Conservation (phyloP, 208 protist genomes). For the Trypanosoma lewisi region DNA sequence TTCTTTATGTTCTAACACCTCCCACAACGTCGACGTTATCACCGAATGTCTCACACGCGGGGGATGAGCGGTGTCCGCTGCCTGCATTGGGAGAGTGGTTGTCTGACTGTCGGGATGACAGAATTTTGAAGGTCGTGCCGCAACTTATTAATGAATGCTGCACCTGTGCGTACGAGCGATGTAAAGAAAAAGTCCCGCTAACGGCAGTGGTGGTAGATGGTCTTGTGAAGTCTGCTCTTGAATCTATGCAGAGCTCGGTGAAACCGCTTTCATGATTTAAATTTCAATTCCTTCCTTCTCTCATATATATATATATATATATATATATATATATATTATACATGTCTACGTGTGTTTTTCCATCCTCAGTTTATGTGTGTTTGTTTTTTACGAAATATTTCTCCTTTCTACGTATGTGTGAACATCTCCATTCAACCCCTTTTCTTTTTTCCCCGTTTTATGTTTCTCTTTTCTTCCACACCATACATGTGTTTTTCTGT, state of each 20-base stretch:
- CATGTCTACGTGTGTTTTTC: conserved; percentile 3
- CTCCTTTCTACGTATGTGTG: too few species aligned
- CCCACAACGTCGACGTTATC: background rate
- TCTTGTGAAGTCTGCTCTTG: conserved; percentile 32
- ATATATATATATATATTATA: too few species aligned
- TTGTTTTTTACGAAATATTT: too few species aligned
- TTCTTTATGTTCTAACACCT: conserved; percentile 55
- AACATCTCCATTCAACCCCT: too few species aligned
- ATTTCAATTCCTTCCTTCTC: background rate
- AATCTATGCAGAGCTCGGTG: background rate
- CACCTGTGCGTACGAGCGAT: conserved; percentile 69
- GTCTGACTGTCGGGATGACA: conserved; percentile 30
- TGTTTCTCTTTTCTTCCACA: too few species aligned
- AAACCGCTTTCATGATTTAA: background rate
- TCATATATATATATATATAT: too few species aligned
- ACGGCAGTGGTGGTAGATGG: conserved; percentile 53
- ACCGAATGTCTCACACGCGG: background rate
- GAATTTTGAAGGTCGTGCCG: conserved; percentile 28
- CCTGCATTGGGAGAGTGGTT: conserved; percentile 35
- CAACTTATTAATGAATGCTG: conserved; percentile 71
- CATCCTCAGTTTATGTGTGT: background rate
- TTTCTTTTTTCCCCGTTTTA: too few species aligned
- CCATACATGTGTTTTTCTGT: too few species aligned
- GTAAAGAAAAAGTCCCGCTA: conserved; percentile 64
- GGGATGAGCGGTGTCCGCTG: background rate